These are phyloP conservation scores for Achlya hypogyna DNA, from an alignment of 352 stramenopile genomes.

Conservation along the genomic window DNA sequence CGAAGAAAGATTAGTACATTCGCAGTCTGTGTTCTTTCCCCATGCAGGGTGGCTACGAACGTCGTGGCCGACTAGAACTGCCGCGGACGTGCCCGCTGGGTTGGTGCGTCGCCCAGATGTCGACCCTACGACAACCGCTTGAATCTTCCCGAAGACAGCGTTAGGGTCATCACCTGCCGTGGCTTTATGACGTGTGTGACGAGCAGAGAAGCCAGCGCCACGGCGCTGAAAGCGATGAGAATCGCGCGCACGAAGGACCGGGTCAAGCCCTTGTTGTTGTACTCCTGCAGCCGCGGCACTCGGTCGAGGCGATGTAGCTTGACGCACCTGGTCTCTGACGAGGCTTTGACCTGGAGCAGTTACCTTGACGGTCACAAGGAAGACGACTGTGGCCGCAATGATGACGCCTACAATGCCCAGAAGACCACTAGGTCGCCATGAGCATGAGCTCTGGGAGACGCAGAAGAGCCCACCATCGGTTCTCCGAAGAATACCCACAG, in stretches of 20 bases:
- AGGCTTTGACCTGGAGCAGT: background rate
- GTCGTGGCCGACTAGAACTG: too few relatives aligned
- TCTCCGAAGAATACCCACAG: background rate
- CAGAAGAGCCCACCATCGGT: background rate
- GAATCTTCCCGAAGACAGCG: too few relatives aligned
- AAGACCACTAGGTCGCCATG: background rate
- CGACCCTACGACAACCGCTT: too few relatives aligned
- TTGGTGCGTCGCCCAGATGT: too few relatives aligned
- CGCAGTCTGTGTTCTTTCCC: too few relatives aligned
- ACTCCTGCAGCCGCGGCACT: background rate
- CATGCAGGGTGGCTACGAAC: too few relatives aligned
- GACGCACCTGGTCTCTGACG: background rate
- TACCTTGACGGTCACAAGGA: background rate
- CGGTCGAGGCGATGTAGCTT: background rate
- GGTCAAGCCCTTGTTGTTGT: background rate
- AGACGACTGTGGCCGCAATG: background rate
- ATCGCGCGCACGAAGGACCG: background rate
- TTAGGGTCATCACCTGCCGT: background rate
- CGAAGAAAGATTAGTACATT: too few relatives aligned
- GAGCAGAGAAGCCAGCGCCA: background rate
- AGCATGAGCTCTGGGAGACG: background rate
- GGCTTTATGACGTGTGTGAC: background rate
- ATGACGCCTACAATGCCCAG: background rate
- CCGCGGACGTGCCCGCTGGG: too few relatives aligned
- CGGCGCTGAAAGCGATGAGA: background rate